Conservation (phyloP, 73 alveolate genomes). For the Paramecium pentaurelia region DNA sequence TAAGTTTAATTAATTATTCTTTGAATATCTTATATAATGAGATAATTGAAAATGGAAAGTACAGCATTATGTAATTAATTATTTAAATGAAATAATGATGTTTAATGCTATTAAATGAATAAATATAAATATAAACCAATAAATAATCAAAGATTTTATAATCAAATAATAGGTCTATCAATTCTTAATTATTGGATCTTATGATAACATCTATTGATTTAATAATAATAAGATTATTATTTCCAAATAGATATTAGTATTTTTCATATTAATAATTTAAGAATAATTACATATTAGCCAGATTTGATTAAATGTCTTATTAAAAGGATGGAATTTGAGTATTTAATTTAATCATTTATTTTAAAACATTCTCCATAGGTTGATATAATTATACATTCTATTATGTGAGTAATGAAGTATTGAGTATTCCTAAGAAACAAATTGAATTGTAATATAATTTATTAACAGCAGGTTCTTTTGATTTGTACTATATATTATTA, state of each 20-base stretch:
- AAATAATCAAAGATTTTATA: neutral
- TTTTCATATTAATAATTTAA: neutral
- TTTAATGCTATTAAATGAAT: neutral
- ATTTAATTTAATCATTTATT: neutral
- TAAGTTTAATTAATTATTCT: neutral
- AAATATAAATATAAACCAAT: neutral
- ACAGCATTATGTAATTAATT: neutral
- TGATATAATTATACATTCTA: neutral
- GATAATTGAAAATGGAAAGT: neutral
- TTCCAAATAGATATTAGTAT: neutral
- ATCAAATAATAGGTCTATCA: neutral
- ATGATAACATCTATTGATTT: neutral
- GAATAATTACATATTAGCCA: neutral
- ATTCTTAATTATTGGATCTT: neutral
- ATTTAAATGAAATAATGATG: neutral
- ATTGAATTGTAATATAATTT: neutral
- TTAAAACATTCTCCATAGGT: neutral
- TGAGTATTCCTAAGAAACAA: neutral
- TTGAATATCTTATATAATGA: neutral
- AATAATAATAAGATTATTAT: neutral
- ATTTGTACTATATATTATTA: neutral
- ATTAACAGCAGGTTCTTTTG: neutral
- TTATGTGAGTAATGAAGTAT: neutral
- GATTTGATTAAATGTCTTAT: neutral
- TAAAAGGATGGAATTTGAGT: neutral